phyloP scores from a whole-genome alignment of 1,284 basidiomycete genomes.

The Phenoliferia sp. region DNA sequence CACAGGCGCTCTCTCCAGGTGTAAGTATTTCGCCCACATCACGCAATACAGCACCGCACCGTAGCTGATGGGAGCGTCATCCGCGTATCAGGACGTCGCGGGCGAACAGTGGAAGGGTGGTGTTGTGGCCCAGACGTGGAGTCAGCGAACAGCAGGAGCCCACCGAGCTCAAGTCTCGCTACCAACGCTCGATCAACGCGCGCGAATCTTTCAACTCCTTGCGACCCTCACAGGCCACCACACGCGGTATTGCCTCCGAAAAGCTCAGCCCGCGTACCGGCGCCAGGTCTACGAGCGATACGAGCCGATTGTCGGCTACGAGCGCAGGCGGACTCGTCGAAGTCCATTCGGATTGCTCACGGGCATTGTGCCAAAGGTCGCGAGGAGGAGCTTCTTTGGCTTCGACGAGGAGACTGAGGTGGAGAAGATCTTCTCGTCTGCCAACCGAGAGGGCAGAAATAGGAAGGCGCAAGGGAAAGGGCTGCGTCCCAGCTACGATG shows the following conservation, averaged over 20 bases:
- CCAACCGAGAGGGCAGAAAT: slow-evolving; percentile 17
- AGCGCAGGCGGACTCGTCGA: slow-evolving; percentile 40
- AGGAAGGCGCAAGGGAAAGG: slow-evolving; percentile 44
- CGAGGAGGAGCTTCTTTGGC: slow-evolving; percentile 22
- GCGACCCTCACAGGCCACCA: slow-evolving; percentile 81
- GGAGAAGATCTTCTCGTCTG: slow-evolving; percentile 37
- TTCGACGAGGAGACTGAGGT: slow-evolving; percentile 39
- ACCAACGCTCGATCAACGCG: slow-evolving; percentile 59
- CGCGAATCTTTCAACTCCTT: slow-evolving; percentile 76
- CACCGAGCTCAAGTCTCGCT: slow-evolving; percentile 26
- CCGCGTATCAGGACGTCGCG: slow-evolving; percentile 1
- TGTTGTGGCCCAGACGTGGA: slow-evolving; percentile 23
- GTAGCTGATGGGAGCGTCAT: background rate
- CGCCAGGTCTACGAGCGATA: slow-evolving; percentile 82
- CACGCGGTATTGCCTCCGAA: slow-evolving; percentile 81
- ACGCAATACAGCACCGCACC: background rate
- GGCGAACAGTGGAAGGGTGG: slow-evolving; percentile 26
- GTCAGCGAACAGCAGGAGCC: slow-evolving; percentile 21
- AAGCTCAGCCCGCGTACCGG: slow-evolving; percentile 72
- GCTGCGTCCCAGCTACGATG: slow-evolving; percentile 44
- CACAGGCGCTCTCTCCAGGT: slow-evolving; percentile 17
- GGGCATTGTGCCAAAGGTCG: slow-evolving; percentile 30
- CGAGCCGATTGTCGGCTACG: slow-evolving; percentile 70
- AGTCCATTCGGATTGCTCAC: slow-evolving; percentile 19
- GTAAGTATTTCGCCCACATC: slow-evolving; percentile 8